Evolutionary conservation across 1,284 basidiomycete genomes (phyloP), one percentile per base, ranked within the genome.

Genomic region (Sparassis latifolia): DNA sequence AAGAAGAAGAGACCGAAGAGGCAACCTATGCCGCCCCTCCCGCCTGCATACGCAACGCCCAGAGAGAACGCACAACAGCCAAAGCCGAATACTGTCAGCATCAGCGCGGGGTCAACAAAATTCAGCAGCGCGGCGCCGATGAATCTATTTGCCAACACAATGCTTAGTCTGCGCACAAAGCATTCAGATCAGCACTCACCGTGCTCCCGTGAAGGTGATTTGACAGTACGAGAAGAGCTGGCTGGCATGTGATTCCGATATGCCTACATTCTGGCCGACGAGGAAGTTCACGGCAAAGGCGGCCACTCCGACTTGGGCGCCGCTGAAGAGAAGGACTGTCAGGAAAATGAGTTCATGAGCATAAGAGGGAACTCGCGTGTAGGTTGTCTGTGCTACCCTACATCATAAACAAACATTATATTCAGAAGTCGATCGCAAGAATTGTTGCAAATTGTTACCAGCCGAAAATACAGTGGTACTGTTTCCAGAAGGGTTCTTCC

Each of bases 1-100:
- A 87, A 89, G 75, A 86, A 88, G 76, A 89, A 88, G 52, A 89
- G 67, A 52, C 75, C 64, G 66, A 86, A 88, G 51, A 88, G 62
- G 65, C 77, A 82, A 6, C 74, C 80, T 44, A 89, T 70, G 38
- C 81, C 86, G 5, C 73, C 69, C 52, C 70, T 70, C 10, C 83
- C 82, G 4, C 73, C 69, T 4, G 80, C 65, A 30, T 77, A 70
- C 3, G 79, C 74, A 43, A 80, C 73, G 46, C 78, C 67, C 52
- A 86, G 65, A 49, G 73, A 70, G 61, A 86, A 82, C 43, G 77
- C 44, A 30, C 68, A 68, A 60, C 80, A 84, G 42, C 70, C 69
- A 44, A 78, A 44, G 12, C 76, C 77, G 60, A 81, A 86, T 50
- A 77, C 52, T 30, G 71, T 67, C 44, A 89, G 75, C 54, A 89